A percentile compares a stretch with the other conserved stretches of the same genome.
These are phyloP conservation scores for Boletus sp. DNA, from an alignment of 768 basidiomycete genomes.

Conservation along the genomic window DNA sequence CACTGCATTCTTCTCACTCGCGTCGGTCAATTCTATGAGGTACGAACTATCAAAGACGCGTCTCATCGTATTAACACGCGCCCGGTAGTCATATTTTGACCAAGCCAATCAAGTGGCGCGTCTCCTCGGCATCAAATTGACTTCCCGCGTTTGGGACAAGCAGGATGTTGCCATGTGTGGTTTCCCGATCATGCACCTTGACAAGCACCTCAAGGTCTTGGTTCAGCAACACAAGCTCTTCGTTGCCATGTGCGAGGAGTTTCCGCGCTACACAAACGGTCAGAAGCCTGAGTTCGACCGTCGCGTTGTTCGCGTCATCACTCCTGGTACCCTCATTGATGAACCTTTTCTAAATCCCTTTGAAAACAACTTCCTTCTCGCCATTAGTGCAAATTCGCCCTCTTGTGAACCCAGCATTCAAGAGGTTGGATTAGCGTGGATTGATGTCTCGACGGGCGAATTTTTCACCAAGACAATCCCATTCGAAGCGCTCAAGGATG, in stretches of 20 bases:
- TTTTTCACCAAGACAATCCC: conserved; percentile 73
- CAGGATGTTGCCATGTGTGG: conserved; percentile 81
- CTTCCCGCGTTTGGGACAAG: conserved; percentile 71
- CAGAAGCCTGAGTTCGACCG: conserved; percentile 67
- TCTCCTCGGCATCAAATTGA: conserved; percentile 80
- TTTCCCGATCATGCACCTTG: conserved; percentile 82
- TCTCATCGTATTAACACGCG: conserved; percentile 6
- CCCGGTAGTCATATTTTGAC: conserved; percentile 82
- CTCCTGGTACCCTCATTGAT: conserved; percentile 92
- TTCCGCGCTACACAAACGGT: conserved; percentile 50
- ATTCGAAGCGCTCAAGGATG: conserved; percentile 64
- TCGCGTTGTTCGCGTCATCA: conserved; percentile 82
- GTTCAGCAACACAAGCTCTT: conserved; percentile 82
- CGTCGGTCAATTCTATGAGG: conserved; percentile 96
- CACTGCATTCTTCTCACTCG: conserved; percentile 89
- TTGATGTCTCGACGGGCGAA: conserved; percentile 92
- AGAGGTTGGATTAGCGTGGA: conserved; percentile 81
- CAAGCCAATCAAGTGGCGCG: conserved; percentile 79
- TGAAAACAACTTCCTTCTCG: conserved; percentile 88
- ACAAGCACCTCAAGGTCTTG: conserved; percentile 82
- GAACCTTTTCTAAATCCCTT: conserved; percentile 83
- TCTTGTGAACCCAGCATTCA: background rate
- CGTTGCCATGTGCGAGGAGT: conserved; percentile 95
- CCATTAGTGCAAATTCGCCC: conserved; percentile 42
- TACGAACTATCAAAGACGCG: conserved; percentile 29